phyloP scores from a whole-genome alignment of 805 yeast species.

The Middelhovenomyces tepae region DNA sequence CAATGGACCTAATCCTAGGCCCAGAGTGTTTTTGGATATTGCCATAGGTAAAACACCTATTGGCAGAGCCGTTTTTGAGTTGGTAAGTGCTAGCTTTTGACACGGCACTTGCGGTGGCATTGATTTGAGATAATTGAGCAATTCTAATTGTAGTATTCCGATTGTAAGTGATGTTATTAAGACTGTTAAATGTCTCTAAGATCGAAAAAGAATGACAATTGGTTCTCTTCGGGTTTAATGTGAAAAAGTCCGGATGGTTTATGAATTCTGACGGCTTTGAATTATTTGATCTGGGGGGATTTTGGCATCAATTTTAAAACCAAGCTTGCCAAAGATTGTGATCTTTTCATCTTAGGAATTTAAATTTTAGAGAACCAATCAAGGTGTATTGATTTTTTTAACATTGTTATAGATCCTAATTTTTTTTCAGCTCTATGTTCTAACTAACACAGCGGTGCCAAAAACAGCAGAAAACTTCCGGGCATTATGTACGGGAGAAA shows the following conservation, averaged over 20 bases:
- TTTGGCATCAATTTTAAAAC: slow-evolving; percentile 20
- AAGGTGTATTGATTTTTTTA: not conserved
- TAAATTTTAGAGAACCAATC: not conserved
- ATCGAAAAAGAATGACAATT: too few relatives aligned
- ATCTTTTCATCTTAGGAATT: not conserved
- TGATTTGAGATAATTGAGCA: too few relatives aligned
- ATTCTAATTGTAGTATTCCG: too few relatives aligned
- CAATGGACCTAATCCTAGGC: slow-evolving; percentile 17
- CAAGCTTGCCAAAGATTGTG: slow-evolving; percentile 34
- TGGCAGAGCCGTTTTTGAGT: slow-evolving; percentile 73
- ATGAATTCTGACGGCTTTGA: too few relatives aligned
- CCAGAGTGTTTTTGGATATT: slow-evolving; percentile 68
- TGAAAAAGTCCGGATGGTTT: too few relatives aligned
- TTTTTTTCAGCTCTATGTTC: slow-evolving; percentile 55
- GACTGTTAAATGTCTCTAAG: too few relatives aligned
- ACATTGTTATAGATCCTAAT: not conserved
- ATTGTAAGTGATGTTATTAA: too few relatives aligned
- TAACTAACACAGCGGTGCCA: slow-evolving; percentile 74
- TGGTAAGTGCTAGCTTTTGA: slow-evolving; percentile 27
- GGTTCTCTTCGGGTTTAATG: too few relatives aligned
- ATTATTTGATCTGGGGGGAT: not conserved
- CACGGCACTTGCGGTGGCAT: too few relatives aligned
- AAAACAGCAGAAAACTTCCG: slow-evolving; percentile 81
- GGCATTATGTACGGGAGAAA: slow-evolving; percentile 78
- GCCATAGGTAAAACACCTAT: slow-evolving; percentile 56